A percentile compares a stretch with the other conserved stretches of the same genome.
Evolutionary conservation across 140 eudicot genomes (phyloP).

Genomic region (Erigeron philadelphicus): DNA sequence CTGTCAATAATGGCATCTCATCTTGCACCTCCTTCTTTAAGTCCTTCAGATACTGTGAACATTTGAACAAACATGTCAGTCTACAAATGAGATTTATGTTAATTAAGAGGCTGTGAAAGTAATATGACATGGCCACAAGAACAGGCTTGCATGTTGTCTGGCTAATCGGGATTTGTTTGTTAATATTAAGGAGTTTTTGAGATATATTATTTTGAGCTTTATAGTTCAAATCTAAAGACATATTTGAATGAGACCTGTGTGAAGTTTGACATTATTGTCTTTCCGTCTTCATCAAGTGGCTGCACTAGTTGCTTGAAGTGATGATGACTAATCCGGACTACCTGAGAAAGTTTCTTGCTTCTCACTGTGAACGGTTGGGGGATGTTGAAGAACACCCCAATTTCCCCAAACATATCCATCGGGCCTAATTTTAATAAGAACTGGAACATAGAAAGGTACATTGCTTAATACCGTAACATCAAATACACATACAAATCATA

Average conservation of each 20-base stretch:
- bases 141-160: background rate
- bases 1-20: slow-evolving; percentile 60
- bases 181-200: slow-evolving; percentile 1
- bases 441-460: slow-evolving; percentile 37
- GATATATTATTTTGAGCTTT: background rate
- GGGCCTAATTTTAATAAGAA: slow-evolving; percentile 48
- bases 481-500: slow-evolving; percentile 14
- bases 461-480: slow-evolving; percentile 18
- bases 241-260: slow-evolving; percentile 46
- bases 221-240: slow-evolving; percentile 14
- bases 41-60: slow-evolving; percentile 61
- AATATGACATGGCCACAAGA: background rate
- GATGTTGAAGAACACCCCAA: slow-evolving; percentile 73
- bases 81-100: slow-evolving; percentile 2
- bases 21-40: slow-evolving; percentile 65
- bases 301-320: slow-evolving; percentile 72
- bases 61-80: slow-evolving; percentile 30
- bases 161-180: background rate
- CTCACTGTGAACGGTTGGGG: slow-evolving; percentile 92
- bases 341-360: slow-evolving; percentile 82
- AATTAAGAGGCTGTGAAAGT: slow-evolving; percentile 13
- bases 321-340: slow-evolving; percentile 68
- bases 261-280: slow-evolving; percentile 56
- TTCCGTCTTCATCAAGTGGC: slow-evolving; percentile 47
- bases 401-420: slow-evolving; percentile 69